Evolutionary conservation across 345 rosid genomes (phyloP), one percentile per base, ranked within the genome.

Genomic region (Euphorbia peplus): DNA sequence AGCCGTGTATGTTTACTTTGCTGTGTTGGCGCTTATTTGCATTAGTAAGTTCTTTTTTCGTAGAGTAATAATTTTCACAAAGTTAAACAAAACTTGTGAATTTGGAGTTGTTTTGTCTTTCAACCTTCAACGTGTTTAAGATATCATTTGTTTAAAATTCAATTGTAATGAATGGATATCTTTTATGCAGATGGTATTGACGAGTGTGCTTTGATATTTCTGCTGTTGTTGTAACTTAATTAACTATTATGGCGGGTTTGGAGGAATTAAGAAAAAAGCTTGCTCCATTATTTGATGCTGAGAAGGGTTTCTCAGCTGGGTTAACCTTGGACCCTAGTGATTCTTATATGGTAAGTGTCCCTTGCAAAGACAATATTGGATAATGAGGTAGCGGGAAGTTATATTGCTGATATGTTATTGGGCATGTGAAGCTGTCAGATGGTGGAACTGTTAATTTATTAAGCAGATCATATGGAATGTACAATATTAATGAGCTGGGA

Each of bases 391-490:
- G 42, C 2, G 65, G 7, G 58, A 61, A 22, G 62, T 39, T 6
- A 50, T 42, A 48, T 32, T 8, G n/a, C 50, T 60, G 28, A 73
- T 47, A 3, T 55, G 32, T 48, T 44, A 10, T 37, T 70, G 48
- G 44, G 71, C 22, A 39, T 76, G 41, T 68, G 80, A 81, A 93
- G 98, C 76, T 93, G 61, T 83, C 96, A 29, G 98, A 88, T 83
- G 85, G 95, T 56, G 98, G 96, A 72, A 83, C 96, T 29, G 95
- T 93, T 46, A 93, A 93, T 79, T 85, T 93, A 48, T 72, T 91
- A 60, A 91, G 98, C 84, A 88, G 96, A 88, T 91, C 98, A n/a
- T 88, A 87, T 79, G 98, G 98, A 72, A 85, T 86, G 68, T 93
- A 93, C 78, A 91, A 91, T 70, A 82, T 93, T 25, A 89, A 91